Percentiles rank a stretch among this genome's conserved stretches.
Evolutionary conservation across 768 basidiomycete genomes (phyloP).

Genomic region (Roridomyces roridus): DNA sequence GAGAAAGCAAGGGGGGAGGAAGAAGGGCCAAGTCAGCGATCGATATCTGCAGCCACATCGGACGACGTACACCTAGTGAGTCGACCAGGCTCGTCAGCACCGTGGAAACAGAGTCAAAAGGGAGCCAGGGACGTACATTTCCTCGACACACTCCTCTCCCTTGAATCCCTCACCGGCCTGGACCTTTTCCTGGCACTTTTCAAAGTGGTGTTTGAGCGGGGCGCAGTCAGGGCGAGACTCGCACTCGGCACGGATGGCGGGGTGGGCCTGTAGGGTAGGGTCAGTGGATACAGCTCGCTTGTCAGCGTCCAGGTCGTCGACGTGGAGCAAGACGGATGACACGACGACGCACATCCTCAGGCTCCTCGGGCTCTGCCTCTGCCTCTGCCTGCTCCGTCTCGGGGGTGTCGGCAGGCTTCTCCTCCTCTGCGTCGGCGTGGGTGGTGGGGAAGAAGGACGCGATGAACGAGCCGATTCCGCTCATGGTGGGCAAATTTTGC

Average conservation of each 20-base stretch:
- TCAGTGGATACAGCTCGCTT: neutral
- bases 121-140: conserved; percentile 62
- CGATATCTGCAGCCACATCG: neutral
- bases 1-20: conserved; percentile 6
- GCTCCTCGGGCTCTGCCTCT: conserved; percentile 2
- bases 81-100: conserved; percentile 12
- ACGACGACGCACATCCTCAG: conserved; percentile 5
- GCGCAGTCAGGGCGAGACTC: conserved; percentile 69
- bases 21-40: conserved; percentile 13
- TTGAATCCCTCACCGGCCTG: conserved; percentile 82
- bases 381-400: neutral
- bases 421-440: conserved; percentile 6
- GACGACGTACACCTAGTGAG: conserved; percentile 43
- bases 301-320: neutral
- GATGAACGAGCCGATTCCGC: conserved; percentile 3
- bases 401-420: neutral
- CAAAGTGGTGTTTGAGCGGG: conserved; percentile 78
- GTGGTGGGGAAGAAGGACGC: neutral
- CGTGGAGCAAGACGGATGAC: neutral
- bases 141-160: conserved; percentile 92
- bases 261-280: conserved; percentile 59
- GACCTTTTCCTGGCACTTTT: conserved; percentile 91
- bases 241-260: conserved; percentile 79
- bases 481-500: neutral
- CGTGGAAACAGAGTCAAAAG: conserved; percentile 18